Evolutionary conservation across 495 filamentous ascomycete species (phyloP).

Genomic region (Talaromyces proteolyticus): DNA sequence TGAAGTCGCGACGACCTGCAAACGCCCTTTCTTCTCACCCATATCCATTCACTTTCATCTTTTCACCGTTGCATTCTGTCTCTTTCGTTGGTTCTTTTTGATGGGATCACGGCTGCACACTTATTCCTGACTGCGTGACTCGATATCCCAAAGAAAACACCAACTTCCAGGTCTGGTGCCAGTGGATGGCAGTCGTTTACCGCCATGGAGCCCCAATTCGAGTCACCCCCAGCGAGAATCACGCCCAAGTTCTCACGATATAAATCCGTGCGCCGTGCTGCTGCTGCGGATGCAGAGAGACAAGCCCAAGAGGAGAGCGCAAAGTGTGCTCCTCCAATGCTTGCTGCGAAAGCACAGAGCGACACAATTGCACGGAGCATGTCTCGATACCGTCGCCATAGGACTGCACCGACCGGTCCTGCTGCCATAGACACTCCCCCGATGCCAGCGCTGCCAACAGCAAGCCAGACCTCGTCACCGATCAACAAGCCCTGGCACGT

Average conservation of each 20-base stretch:
- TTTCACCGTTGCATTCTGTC: too few relatives aligned
- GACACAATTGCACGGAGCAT: conserved; percentile 47
- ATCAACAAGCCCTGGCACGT: neutral
- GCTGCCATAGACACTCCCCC: conserved; percentile 17
- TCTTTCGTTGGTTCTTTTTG: too few relatives aligned
- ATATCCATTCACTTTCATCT: too few relatives aligned
- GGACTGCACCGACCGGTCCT: conserved; percentile 15
- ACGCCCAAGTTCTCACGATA: conserved; percentile 31
- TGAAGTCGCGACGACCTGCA: too few relatives aligned
- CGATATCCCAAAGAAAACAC: neutral
- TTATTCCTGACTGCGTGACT: neutral
- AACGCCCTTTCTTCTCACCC: too few relatives aligned
- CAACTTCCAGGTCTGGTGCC: too few relatives aligned
- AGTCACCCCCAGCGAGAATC: conserved; percentile 9
- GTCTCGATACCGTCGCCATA: conserved; percentile 51
- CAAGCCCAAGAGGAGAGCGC: neutral
- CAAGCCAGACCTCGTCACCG: neutral
- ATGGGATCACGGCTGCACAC: too few relatives aligned
- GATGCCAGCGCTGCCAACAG: conserved; percentile 13
- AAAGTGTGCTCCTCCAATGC: too few relatives aligned
- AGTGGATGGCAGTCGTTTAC: neutral
- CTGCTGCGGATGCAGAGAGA: conserved; percentile 11
- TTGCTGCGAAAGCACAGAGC: conserved; percentile 8
- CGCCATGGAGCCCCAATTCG: conserved; percentile 13
- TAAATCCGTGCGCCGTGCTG: conserved; percentile 24